phyloP scores from a whole-genome alignment of 2,329 filamentous ascomycete species.

The Coleophoma eucalyptorum region DNA sequence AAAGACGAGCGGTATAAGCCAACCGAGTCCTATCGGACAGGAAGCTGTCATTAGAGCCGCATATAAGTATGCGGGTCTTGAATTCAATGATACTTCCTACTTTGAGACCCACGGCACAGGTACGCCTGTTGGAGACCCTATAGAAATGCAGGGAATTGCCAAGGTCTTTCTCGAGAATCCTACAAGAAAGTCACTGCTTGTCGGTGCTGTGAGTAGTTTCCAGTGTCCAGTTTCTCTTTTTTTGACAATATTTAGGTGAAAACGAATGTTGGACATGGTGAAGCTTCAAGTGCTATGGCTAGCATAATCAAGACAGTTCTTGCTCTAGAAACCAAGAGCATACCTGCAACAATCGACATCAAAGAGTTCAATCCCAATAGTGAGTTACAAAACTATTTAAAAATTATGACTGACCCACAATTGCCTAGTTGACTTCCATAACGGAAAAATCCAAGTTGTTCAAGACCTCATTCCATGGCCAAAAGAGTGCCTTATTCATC shows the following conservation, averaged over 20 bases:
- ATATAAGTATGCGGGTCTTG: slow-evolving; percentile 5
- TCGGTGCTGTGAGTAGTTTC: slow-evolving; percentile 30
- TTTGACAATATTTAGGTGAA: slow-evolving; percentile 9
- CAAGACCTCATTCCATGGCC: not conserved
- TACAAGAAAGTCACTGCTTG: slow-evolving; percentile 18
- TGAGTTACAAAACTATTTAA: slow-evolving; percentile 16
- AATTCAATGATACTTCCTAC: not conserved
- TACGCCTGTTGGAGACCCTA: too few species aligned
- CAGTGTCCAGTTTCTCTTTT: slow-evolving; percentile 13
- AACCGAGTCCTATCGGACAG: slow-evolving; percentile 43
- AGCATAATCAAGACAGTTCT: slow-evolving; percentile 16
- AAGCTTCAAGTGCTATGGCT: slow-evolving; percentile 9
- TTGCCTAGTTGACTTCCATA: not conserved
- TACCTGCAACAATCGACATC: not conserved
- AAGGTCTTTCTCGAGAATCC: slow-evolving; percentile 12
- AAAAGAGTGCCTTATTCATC: not conserved
- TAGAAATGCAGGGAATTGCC: too few species aligned
- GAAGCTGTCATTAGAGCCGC: slow-evolving; percentile 3
- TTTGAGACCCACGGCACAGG: too few species aligned
- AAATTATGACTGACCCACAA: not conserved
- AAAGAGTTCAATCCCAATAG: slow-evolving; percentile 10
- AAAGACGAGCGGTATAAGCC: slow-evolving; percentile 49
- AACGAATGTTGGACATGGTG: slow-evolving; percentile 17
- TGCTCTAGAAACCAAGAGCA: slow-evolving; percentile 5
- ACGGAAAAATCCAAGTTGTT: not conserved